Percentiles rank a stretch among this genome's conserved stretches.
Evolutionary conservation across 495 filamentous ascomycete species (phyloP).

Genomic region (Hypoxylon intermedium): DNA sequence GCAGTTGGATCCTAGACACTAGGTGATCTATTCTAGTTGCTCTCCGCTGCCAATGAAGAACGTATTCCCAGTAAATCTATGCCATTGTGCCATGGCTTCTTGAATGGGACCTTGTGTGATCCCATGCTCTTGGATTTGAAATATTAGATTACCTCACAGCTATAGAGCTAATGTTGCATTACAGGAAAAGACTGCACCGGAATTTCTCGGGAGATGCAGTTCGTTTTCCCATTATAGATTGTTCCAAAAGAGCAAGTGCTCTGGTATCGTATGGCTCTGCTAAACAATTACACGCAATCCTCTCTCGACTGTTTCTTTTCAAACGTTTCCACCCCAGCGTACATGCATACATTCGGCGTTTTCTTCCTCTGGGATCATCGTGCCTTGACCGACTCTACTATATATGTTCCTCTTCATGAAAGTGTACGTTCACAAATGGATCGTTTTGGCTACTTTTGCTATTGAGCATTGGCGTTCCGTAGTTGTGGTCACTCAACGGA

Average conservation of each 20-base stretch:
- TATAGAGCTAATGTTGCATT: too few relatives aligned
- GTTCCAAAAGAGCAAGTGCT: constrained; percentile 27
- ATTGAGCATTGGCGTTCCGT: constrained; percentile 1
- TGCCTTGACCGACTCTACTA: neutral
- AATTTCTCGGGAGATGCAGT: neutral
- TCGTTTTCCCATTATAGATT: constrained; percentile 21
- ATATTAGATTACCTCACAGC: too few relatives aligned
- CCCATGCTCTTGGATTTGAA: too few relatives aligned
- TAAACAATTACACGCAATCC: constrained; percentile 16
- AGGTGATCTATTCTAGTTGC: constrained; percentile 1
- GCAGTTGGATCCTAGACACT: neutral
- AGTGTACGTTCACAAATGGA: neutral
- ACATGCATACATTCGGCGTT: neutral
- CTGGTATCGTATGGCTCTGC: constrained; percentile 29
- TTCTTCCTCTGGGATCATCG: neutral
- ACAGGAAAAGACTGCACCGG: neutral
- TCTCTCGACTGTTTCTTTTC: constrained; percentile 4
- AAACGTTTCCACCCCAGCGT: constrained; percentile 1
- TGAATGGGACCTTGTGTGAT: neutral
- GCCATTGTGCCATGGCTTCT: neutral
- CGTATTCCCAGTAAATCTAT: neutral
- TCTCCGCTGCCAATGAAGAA: constrained; percentile 3
- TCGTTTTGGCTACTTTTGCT: neutral
- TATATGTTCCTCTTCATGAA: too few relatives aligned
- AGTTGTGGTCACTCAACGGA: constrained; percentile 54